A percentile compares a stretch with the other conserved stretches of the same genome.
Evolutionary conservation across 345 rosid species (phyloP).

Genomic region (Euphorbia pulcherrima): DNA sequence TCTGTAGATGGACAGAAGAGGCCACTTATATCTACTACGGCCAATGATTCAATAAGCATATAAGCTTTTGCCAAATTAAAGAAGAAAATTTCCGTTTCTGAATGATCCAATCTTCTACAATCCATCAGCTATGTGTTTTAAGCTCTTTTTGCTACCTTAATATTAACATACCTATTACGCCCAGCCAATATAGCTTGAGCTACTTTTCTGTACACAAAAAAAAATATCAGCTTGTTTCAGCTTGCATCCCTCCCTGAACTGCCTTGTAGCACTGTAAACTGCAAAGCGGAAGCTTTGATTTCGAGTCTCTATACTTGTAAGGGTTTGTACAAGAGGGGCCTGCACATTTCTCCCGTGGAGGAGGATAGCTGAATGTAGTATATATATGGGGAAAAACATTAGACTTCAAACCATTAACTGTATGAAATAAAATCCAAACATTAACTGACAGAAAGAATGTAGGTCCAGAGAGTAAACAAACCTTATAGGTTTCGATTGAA

Average conservation of each 20-base stretch:
- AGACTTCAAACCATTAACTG: conserved; percentile 13
- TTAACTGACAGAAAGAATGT: neutral
- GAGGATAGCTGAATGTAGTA: conserved; percentile 71
- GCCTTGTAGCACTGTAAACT: conserved; percentile 91
- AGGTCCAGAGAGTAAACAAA: conserved; percentile 8
- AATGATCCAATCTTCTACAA: neutral
- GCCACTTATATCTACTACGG: no score
- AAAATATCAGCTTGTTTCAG: conserved; percentile 6
- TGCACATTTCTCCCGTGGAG: conserved; percentile 78
- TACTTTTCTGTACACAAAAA: neutral
- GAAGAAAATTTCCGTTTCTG: conserved; percentile 2
- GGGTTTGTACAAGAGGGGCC: conserved; percentile 76
- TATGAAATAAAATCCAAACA: conserved; percentile 9
- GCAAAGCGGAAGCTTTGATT: conserved; percentile 83
- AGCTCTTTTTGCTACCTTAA: conserved; percentile 1
- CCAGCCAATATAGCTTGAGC: neutral
- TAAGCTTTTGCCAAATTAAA: no score
- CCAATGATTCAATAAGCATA: no score
- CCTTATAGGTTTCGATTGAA: conserved; percentile 59
- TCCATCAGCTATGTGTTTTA: neutral
- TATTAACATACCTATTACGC: neutral
- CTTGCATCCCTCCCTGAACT: conserved; percentile 39
- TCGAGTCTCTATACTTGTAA: conserved; percentile 81
- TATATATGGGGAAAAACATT: conserved; percentile 12
- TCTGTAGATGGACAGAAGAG: no score